phyloP scores from a whole-genome alignment of 805 yeast genomes.

The Lipomyces sp. region DNA sequence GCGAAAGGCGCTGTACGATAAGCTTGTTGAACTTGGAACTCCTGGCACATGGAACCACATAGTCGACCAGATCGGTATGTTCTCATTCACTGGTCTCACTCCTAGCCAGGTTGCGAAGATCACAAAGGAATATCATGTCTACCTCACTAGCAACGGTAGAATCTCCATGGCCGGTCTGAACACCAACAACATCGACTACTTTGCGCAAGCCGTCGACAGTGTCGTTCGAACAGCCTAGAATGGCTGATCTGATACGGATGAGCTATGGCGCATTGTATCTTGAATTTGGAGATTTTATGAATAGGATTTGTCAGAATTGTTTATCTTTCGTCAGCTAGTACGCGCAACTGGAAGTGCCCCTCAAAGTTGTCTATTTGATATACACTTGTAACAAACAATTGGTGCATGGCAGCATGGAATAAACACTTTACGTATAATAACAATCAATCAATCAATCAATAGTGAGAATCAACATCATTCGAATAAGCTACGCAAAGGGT shows the following conservation, averaged over 20 bases:
- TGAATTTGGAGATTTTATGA: not conserved
- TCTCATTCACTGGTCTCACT: constrained; percentile 87
- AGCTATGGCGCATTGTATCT: not conserved
- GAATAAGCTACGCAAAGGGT: too few species aligned
- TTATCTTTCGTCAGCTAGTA: not conserved
- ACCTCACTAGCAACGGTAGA: constrained; percentile 81
- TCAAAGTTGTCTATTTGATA: not conserved
- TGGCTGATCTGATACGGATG: not conserved
- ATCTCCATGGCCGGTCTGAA: constrained; percentile 94
- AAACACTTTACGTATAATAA: too few species aligned
- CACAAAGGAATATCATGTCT: constrained; percentile 78
- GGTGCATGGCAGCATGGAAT: not conserved
- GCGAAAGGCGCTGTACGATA: constrained; percentile 70
- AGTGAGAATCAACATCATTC: too few species aligned
- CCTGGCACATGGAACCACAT: constrained; percentile 96
- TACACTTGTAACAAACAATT: not conserved
- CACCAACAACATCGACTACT: constrained; percentile 72
- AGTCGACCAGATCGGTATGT: constrained; percentile 92
- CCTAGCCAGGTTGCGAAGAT: constrained; percentile 76
- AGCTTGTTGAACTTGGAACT: constrained; percentile 66
- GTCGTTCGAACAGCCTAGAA: constrained; percentile 29
- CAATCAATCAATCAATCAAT: too few species aligned
- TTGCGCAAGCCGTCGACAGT: constrained; percentile 75
- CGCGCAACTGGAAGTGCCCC: not conserved
- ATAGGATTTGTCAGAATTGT: not conserved